phyloP scores from a whole-genome alignment of 345 rosid genomes.

The Hibiscus trionum region DNA sequence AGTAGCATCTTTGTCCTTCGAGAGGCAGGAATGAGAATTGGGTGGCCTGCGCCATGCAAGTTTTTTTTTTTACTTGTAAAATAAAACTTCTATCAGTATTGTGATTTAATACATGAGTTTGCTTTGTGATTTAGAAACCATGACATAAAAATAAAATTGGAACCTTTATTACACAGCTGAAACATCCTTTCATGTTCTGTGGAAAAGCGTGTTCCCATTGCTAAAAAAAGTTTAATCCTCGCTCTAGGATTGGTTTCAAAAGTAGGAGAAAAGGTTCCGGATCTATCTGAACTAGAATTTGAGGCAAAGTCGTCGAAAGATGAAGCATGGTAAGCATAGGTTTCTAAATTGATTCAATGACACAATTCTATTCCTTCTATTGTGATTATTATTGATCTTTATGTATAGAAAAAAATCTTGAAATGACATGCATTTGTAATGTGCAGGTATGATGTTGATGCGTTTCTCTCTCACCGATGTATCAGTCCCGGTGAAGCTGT shows the following conservation, averaged over 20 bases:
- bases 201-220: neutral
- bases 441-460: conserved; percentile 63
- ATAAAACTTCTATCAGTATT: neutral
- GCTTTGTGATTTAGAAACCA: neutral
- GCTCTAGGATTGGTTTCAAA: conserved; percentile 1
- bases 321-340: conserved; percentile 47
- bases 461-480: conserved; percentile 41
- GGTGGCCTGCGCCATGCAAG: neutral
- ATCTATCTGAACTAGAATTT: conserved; percentile 39
- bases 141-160: neutral
- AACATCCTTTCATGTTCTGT: neutral
- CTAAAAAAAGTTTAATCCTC: neutral
- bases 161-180: neutral
- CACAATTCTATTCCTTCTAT: neutral
- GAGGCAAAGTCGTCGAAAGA: conserved; percentile 71
- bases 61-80: neutral
- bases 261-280: conserved; percentile 28
- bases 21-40: neutral
- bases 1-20: neutral
- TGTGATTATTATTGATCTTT: neutral
- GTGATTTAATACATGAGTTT: neutral
- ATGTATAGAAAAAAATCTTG: neutral
- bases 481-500: conserved; percentile 49
- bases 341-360: neutral
- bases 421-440: neutral